A percentile compares a stretch with the other conserved stretches of the same genome.
Evolutionary conservation across 805 yeast species (phyloP).

Genomic region (Candida hungchunana): DNA sequence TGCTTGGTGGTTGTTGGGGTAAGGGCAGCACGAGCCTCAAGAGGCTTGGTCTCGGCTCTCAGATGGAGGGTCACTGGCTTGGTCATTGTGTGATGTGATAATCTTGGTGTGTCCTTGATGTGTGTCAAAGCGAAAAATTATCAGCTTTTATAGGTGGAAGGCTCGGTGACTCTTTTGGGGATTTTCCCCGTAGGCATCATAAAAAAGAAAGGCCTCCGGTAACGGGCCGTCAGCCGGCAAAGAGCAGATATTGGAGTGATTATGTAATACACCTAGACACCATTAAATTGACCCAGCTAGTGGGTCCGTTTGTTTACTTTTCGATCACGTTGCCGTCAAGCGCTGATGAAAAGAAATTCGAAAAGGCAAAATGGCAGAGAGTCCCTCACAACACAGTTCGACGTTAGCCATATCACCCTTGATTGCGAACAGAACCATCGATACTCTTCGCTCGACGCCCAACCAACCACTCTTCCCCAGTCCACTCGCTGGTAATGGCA

Average conservation of each 20-base stretch:
- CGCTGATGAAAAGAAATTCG: no score
- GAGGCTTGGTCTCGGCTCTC: slow-evolving; percentile 95
- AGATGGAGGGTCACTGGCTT: slow-evolving; percentile 69
- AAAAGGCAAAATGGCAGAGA: slow-evolving; percentile 9
- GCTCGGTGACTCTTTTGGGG: slow-evolving; percentile 2
- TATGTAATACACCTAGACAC: background rate
- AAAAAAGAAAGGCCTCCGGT: background rate
- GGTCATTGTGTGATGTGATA: slow-evolving; percentile 14
- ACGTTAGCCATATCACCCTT: slow-evolving; percentile 72
- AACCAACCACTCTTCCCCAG: slow-evolving; percentile 36
- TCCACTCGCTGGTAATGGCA: slow-evolving; percentile 31
- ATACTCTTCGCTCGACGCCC: slow-evolving; percentile 44
- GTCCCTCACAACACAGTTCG: slow-evolving; percentile 62
- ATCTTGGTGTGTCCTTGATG: no score
- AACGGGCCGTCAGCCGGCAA: slow-evolving; percentile 4
- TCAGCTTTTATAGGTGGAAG: background rate
- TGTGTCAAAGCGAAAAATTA: background rate
- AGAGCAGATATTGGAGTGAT: background rate
- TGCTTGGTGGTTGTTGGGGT: slow-evolving; percentile 89
- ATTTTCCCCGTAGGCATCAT: background rate
- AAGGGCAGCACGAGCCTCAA: slow-evolving; percentile 95
- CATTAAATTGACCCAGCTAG: no score
- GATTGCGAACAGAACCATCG: slow-evolving; percentile 33
- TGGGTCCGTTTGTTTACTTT: slow-evolving; percentile 7
- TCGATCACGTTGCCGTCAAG: no score